Evolutionary conservation across 2,329 filamentous ascomycete genomes (phyloP).

Genomic region (Verticillium zaregamsianum): DNA sequence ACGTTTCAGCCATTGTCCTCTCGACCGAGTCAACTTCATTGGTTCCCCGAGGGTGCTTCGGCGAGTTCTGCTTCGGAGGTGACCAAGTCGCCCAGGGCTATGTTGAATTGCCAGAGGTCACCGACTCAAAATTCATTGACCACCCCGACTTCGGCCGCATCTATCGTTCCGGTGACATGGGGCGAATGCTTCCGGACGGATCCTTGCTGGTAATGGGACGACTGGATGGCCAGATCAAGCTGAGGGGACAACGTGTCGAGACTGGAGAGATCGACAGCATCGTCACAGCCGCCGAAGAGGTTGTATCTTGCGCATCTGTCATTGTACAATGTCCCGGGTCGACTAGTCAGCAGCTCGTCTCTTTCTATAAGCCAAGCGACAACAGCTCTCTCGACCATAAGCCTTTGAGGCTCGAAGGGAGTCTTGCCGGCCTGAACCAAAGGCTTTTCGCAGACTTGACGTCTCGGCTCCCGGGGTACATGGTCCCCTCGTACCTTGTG

Average conservation of each 20-base stretch:
- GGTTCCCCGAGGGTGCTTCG: constrained; percentile 67
- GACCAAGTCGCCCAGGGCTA: constrained; percentile 77
- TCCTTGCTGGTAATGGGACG: constrained; percentile 70
- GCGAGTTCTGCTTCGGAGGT: constrained; percentile 84
- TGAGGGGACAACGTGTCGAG: constrained; percentile 77
- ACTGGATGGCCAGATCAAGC: constrained; percentile 75
- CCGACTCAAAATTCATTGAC: constrained; percentile 61
- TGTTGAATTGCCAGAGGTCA: constrained; percentile 60
- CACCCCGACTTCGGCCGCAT: constrained; percentile 67
- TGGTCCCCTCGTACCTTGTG: constrained; percentile 72
- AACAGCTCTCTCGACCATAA: neutral
- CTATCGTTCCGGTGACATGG: constrained; percentile 80
- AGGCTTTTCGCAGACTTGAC: constrained; percentile 51
- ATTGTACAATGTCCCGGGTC: constrained; percentile 40
- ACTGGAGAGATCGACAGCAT: constrained; percentile 68
- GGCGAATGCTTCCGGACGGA: constrained; percentile 72
- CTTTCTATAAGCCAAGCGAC: constrained; percentile 60
- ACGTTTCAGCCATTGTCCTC: constrained; percentile 71
- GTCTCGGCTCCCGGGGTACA: constrained; percentile 63
- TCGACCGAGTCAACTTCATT: constrained; percentile 38
- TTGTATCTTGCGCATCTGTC: constrained; percentile 62
- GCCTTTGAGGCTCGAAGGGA: constrained; percentile 31
- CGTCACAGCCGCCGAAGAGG: constrained; percentile 46
- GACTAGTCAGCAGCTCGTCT: constrained; percentile 52
- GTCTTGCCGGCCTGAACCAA: constrained; percentile 29